A percentile compares a stretch with the other conserved stretches of the same genome.
Evolutionary conservation across 2,329 filamentous ascomycete genomes (phyloP).

Genomic region (Aspergillus chevalieri): DNA sequence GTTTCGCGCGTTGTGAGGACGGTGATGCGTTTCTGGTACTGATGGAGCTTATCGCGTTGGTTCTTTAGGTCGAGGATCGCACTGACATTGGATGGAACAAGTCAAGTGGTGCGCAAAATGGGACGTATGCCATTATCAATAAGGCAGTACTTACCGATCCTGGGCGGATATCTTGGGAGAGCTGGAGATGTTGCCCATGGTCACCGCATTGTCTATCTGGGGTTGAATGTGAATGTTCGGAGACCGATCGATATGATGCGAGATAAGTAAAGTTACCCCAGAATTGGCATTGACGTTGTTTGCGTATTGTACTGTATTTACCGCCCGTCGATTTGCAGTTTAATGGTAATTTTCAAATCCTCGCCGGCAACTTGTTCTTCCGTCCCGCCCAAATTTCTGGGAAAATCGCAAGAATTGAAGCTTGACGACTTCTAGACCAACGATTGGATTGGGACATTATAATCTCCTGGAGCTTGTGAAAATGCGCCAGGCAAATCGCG

Average conservation of each 20-base stretch:
- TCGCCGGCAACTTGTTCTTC: conserved; percentile 2
- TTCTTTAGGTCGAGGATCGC: conserved; percentile 96
- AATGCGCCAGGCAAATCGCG: conserved; percentile 37
- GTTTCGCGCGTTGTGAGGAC: conserved; percentile 83
- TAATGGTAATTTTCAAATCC: not conserved
- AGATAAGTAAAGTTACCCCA: not conserved
- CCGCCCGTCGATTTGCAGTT: not conserved
- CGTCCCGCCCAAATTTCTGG: conserved; percentile 14
- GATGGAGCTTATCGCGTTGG: conserved; percentile 93
- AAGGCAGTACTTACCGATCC: conserved; percentile 64
- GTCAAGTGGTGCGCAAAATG: conserved; percentile 2
- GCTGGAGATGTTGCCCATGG: conserved; percentile 61
- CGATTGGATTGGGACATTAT: not conserved
- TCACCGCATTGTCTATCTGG: conserved; percentile 23
- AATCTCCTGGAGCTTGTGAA: conserved; percentile 2
- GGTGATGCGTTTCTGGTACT: conserved; percentile 87
- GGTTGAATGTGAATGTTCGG: not conserved
- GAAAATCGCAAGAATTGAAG: conserved; percentile 6
- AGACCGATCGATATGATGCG: not conserved
- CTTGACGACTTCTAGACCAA: not conserved
- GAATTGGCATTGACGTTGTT: conserved; percentile 12
- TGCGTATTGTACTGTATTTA: not conserved
- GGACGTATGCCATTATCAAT: not conserved
- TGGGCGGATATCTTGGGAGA: conserved; percentile 66
- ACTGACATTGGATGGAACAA: conserved; percentile 44